These are phyloP conservation scores for Micractinium sp. DNA, from an alignment of 139 green algal species.

Conservation along the genomic window DNA sequence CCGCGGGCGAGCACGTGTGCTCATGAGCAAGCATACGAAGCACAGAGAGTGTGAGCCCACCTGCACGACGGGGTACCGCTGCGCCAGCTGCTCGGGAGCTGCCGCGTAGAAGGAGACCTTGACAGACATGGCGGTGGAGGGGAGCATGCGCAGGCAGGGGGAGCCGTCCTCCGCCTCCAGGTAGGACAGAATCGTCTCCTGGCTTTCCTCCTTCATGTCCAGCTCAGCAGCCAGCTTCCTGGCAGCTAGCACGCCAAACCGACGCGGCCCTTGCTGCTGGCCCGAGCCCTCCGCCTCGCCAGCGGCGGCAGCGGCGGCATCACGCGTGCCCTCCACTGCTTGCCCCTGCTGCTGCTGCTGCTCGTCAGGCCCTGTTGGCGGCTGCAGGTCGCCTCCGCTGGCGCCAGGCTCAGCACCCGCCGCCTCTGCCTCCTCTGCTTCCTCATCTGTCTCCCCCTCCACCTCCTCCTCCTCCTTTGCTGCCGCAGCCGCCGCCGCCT, in stretches of 20 bases:
- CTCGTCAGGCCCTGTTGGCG: no score
- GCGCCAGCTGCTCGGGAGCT: constrained; percentile 26
- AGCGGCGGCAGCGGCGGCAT: background rate
- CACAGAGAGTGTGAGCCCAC: no score
- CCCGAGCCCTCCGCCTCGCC: background rate
- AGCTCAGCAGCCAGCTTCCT: constrained; percentile 37
- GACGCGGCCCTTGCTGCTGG: background rate
- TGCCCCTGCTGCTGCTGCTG: background rate
- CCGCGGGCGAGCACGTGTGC: no score
- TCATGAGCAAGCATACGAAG: no score
- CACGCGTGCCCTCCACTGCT: no score
- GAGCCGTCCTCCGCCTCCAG: constrained; percentile 52
- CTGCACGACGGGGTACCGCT: constrained; percentile 27
- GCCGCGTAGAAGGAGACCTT: constrained; percentile 58
- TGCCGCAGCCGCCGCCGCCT: background rate
- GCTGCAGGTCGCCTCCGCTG: no score
- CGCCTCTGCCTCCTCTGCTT: background rate
- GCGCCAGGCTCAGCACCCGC: background rate
- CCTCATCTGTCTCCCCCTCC: background rate
- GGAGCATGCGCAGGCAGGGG: constrained; percentile 37
- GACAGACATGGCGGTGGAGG: constrained; percentile 25
- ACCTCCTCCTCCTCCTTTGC: background rate
- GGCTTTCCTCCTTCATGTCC: constrained; percentile 74
- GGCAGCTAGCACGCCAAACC: constrained; percentile 55
- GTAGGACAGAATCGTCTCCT: constrained; percentile 82